Base-by-base conservation (phyloP, 2,329 filamentous ascomycete genomes). In the Xylariaceae sp. region DNA sequence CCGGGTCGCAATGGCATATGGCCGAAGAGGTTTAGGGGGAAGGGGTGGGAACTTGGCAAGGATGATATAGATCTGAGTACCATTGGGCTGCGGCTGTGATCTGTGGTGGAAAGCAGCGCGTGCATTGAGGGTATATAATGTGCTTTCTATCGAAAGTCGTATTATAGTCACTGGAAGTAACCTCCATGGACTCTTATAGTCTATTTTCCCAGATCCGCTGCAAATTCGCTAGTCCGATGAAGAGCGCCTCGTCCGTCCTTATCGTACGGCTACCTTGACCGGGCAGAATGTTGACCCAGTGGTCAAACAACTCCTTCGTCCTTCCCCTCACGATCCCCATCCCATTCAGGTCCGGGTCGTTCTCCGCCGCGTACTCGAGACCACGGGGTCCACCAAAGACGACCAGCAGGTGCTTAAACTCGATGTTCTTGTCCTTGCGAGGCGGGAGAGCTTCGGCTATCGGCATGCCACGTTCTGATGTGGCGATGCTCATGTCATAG, bases 361-460 rank as follows among this genome's bases (percentile, higher is more conserved):
- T 79, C 65, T 76, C 72, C 3, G 87, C 79, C 0, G 87, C 87
- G 39, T 78, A 83, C 60, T 94, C 89, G 12, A 95, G 68, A 1
- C 89, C 88, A 24, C 84, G 78, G 0, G 89, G 85, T 0, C 89
- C 88, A 15, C 89, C 89, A 60, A 94, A 89, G 0, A 89, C 83
- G 22, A 95, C 63, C 1, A 95, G 62, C 12, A 93, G 64, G 63
- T 94, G 88, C 44, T 81, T 78, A 62, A 87, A 88, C 3, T 63
- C 56, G 1, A 29, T 4, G 4, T 53, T 54, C 34, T 40, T 59
- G 35, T 61, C 63, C 57, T 64, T 72, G 47, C 54, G 62, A 9
- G 64, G 57, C 1, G 70, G 70, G 44, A 75, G 76, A 2, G 61
- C 68, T 38, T 63, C 64, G n/a, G 64, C 67, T 15, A 72, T 63